A percentile compares a stretch with the other conserved stretches of the same genome.
Evolutionary conservation across 129 eudicot species (phyloP).

Genomic region (Gnaphalium uliginosum): DNA sequence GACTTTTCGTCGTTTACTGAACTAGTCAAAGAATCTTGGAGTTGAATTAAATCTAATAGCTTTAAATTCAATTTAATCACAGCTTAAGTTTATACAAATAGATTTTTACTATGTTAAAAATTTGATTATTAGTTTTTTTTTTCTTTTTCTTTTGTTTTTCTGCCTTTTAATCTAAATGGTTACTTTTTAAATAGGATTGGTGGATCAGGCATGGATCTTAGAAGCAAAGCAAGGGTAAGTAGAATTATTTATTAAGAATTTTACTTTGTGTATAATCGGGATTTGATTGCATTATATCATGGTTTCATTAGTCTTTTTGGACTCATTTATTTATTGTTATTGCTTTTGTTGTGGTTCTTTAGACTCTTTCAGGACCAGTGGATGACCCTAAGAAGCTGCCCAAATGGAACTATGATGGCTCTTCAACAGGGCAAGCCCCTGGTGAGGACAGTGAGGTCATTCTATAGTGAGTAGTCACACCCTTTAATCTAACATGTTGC

Average conservation of each 20-base stretch:
- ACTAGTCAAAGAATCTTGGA: conserved; percentile 13
- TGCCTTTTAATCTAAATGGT: conserved; percentile 16
- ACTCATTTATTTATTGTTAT: not conserved
- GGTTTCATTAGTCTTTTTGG: not conserved
- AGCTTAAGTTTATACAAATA: not conserved
- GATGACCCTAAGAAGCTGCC: conserved; percentile 74
- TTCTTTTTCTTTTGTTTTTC: not conserved
- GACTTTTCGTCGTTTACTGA: conserved; percentile 17
- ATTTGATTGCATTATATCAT: not conserved
- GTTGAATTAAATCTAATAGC: not conserved
- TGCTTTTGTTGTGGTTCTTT: not conserved
- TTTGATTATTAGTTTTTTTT: not conserved
- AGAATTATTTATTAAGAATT: not conserved
- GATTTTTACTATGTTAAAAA: not conserved
- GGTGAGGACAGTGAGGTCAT: conserved; percentile 97
- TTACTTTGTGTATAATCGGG: not conserved
- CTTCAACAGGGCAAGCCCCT: conserved; percentile 93
- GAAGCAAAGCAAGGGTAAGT: conserved; percentile 94
- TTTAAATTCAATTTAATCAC: not conserved
- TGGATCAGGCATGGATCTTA: conserved; percentile 82
- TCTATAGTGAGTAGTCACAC: conserved; percentile 52
- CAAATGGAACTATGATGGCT: conserved; percentile 89
- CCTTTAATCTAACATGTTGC: not conserved
- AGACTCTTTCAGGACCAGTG: conserved; percentile 77
- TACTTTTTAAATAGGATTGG: conserved; percentile 67